A percentile compares a stretch with the other conserved stretches of the same genome.
phyloP scores from a whole-genome alignment of 352 stramenopile species.

The Pythium periplocum region DNA sequence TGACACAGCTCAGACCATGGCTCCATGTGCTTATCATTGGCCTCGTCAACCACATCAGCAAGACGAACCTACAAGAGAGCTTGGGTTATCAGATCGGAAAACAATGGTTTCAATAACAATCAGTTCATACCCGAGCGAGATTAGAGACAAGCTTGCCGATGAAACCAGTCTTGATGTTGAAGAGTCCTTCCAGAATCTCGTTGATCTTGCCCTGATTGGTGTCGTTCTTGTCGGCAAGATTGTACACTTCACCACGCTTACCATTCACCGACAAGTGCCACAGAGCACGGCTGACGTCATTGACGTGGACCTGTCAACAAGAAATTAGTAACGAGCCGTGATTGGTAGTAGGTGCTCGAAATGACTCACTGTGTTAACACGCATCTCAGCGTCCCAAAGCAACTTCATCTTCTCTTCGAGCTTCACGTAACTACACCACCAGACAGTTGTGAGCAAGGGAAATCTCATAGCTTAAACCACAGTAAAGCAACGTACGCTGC shows the following conservation, averaged over 20 bases:
- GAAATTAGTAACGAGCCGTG: neutral
- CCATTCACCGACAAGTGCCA: slow-evolving; percentile 67
- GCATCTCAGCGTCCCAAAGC: slow-evolving; percentile 83
- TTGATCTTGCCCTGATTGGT: slow-evolving; percentile 85
- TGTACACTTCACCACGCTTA: slow-evolving; percentile 62
- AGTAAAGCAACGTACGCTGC: slow-evolving; percentile 46
- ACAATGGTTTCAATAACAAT: neutral
- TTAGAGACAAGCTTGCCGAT: slow-evolving; percentile 85
- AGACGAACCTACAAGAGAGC: slow-evolving; percentile 37
- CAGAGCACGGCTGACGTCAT: slow-evolving; percentile 69
- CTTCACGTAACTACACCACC: slow-evolving; percentile 62
- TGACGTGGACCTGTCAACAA: slow-evolving; percentile 58
- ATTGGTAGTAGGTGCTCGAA: neutral
- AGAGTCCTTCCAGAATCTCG: slow-evolving; percentile 62
- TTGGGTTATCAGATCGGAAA: no score
- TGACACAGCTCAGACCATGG: slow-evolving; percentile 81
- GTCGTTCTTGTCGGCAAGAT: slow-evolving; percentile 83
- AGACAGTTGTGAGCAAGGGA: neutral
- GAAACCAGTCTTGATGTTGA: slow-evolving; percentile 81
- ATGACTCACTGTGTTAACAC: slow-evolving; percentile 68
- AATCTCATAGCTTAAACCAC: neutral
- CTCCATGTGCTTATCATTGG: slow-evolving; percentile 89
- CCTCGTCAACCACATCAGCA: slow-evolving; percentile 78
- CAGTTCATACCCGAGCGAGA: slow-evolving; percentile 38
- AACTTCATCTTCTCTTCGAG: slow-evolving; percentile 86